Conservation (phyloP, 2,329 filamentous ascomycete genomes). For the Aureobasidium sp. region DNA sequence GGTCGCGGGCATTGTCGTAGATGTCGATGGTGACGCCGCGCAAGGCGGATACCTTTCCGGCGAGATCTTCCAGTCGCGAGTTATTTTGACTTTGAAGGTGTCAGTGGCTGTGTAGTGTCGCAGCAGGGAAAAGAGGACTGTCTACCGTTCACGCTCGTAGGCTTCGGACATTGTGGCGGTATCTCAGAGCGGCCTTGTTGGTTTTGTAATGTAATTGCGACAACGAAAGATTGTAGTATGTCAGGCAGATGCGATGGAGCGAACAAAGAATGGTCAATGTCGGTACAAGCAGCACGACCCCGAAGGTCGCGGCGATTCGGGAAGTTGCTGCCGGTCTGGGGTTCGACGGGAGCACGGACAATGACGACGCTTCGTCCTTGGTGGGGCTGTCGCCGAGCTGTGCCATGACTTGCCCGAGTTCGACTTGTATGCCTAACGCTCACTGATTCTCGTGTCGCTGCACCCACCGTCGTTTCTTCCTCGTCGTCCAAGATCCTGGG, state of each 20-base stretch:
- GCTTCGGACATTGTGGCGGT: constrained; percentile 45
- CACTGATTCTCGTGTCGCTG: not conserved
- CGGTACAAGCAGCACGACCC: too few relatives aligned
- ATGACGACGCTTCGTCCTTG: constrained; percentile 2
- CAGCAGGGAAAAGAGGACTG: constrained; percentile 35
- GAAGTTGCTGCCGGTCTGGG: constrained; percentile 2
- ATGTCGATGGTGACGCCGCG: constrained; percentile 95
- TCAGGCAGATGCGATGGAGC: not conserved
- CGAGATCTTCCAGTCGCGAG: constrained; percentile 83
- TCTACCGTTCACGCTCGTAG: constrained; percentile 49
- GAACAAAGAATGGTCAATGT: not conserved
- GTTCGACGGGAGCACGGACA: not conserved
- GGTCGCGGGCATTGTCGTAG: constrained; percentile 87
- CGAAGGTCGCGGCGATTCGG: not conserved
- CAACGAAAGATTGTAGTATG: not conserved
- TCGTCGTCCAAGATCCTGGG: not conserved
- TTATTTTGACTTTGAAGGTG: constrained; percentile 64
- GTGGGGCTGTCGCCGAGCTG: constrained; percentile 1
- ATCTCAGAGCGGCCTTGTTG: not conserved
- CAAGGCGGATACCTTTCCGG: constrained; percentile 82
- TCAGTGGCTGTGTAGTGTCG: constrained; percentile 18
- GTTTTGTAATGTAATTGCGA: not conserved
- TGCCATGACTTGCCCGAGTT: not conserved
- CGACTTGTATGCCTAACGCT: not conserved
- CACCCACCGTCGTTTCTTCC: not conserved